Conservation (phyloP, 495 filamentous ascomycete species). For the Lasiosphaeria ovina region DNA sequence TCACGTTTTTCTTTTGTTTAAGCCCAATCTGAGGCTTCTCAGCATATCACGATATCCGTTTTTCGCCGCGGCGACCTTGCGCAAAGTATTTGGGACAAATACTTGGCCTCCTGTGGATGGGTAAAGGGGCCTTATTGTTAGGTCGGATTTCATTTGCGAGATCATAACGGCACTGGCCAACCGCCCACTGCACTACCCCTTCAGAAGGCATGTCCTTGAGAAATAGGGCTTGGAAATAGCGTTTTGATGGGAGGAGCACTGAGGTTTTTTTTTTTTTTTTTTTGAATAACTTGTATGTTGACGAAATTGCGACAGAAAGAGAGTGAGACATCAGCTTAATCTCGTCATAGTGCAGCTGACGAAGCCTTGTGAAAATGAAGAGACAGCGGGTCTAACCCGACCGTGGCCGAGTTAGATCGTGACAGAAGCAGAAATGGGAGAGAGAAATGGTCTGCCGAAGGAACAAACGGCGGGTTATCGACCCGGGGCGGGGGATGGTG, state of each 20-base stretch:
- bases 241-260: constrained; percentile 1
- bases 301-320: neutral
- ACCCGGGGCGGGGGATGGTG: too few relatives aligned
- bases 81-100: neutral
- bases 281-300: constrained; percentile 9
- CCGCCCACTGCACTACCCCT: too few relatives aligned
- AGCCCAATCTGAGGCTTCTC: constrained; percentile 2
- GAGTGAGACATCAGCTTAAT: neutral
- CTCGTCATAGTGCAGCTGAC: neutral
- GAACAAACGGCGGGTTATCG: too few relatives aligned
- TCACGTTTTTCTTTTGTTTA: neutral
- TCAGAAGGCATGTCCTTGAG: neutral
- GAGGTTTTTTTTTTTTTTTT: neutral
- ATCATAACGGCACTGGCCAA: constrained; percentile 1
- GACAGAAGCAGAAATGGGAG: neutral
- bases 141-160: neutral
- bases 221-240: neutral
- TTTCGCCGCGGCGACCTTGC: neutral
- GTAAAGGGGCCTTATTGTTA: neutral
- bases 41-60: constrained; percentile 2
- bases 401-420: neutral
- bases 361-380: neutral
- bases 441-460: neutral
- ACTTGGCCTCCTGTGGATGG: too few relatives aligned
- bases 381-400: neutral